Conservation (phyloP, 2,329 filamentous ascomycete genomes). For the Magnaporthales sp. region DNA sequence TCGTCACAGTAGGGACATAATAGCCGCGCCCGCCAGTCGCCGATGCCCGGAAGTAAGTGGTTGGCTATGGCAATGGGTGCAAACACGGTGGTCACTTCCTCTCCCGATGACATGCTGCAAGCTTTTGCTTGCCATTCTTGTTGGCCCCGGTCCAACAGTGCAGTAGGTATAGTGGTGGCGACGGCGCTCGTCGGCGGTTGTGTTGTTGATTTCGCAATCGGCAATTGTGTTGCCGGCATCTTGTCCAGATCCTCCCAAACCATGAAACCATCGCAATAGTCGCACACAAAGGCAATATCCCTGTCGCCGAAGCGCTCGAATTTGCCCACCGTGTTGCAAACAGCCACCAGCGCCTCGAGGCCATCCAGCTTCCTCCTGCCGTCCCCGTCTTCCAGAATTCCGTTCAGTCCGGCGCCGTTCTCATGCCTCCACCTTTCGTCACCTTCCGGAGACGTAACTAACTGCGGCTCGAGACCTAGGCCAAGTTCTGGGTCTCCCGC, state of each 20-base stretch:
- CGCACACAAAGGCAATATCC: conserved; percentile 50
- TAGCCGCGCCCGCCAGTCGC: conserved; percentile 43
- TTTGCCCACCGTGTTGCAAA: conserved; percentile 43
- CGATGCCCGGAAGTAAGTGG: conserved; percentile 39
- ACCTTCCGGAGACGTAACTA: neutral
- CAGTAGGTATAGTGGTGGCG: conserved; percentile 5
- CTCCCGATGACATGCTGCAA: conserved; percentile 26
- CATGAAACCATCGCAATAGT: conserved; percentile 52
- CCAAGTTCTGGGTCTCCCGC: neutral
- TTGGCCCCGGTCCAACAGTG: conserved; percentile 14
- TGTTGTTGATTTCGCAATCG: conserved; percentile 19
- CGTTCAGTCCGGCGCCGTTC: neutral
- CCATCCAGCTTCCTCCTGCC: conserved; percentile 8
- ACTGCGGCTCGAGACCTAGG: neutral
- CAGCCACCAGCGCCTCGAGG: conserved; percentile 37
- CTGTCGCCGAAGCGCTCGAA: conserved; percentile 46
- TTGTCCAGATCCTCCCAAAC: conserved; percentile 47
- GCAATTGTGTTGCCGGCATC: conserved; percentile 28
- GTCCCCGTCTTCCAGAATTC: neutral
- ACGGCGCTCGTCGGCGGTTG: conserved; percentile 14
- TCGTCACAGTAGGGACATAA: conserved; percentile 50
- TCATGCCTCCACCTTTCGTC: neutral
- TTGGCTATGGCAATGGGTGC: conserved; percentile 50
- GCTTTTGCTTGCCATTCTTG: conserved; percentile 46
- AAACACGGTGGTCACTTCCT: conserved; percentile 44